Base-by-base conservation (phyloP, 78 protist genomes). In the Speleostelium caveatum region DNA sequence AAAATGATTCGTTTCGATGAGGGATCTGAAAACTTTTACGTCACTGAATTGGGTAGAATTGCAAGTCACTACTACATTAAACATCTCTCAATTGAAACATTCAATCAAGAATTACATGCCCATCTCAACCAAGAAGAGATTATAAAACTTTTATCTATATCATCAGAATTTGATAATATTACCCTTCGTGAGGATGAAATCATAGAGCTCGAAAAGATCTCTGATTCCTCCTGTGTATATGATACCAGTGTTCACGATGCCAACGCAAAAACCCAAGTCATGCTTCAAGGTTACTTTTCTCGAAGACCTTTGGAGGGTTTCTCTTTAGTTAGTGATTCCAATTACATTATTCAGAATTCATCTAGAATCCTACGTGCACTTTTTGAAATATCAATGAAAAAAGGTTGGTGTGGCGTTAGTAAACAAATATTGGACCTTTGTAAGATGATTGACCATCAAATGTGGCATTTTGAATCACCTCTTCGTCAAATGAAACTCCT, bases 61-160 rank as follows among this genome's bases (percentile, higher is more conserved):
- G 99, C 99, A 1, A 56, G 96, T 10, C 98, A 98, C 78, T 99
- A 77, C 69, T 99, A 99, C 92, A 67, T 99, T 69, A 36, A 86
- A 28, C 51, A 75, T 55, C 91, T 60, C 45, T 95, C 98, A 19
- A 86, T 99, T 22, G 94, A 93, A 71, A 28, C 78, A 12, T 88
- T 86, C 71, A 89, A 94, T 83, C 92, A 86, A 45, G 38, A 8
- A 35, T 53, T 96, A 24, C n/a, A 10, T 14, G 71, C 71, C 8
- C 12, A 24, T 10, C 60, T 96, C 65, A 38, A 39, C 39, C 96
- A 97, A 59, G 94, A 94, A 3, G 96, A 96, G 36, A 12, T 97
- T 32, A 33, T 98, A 17, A 65, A 42, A 5, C 26, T 93, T 17
- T 51, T 98, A 5, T 41, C 97, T 3, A 19, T 75, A 24, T 79